Evolutionary conservation across 2,329 filamentous ascomycete species (phyloP).

Genomic region (Venturia carpophila): DNA sequence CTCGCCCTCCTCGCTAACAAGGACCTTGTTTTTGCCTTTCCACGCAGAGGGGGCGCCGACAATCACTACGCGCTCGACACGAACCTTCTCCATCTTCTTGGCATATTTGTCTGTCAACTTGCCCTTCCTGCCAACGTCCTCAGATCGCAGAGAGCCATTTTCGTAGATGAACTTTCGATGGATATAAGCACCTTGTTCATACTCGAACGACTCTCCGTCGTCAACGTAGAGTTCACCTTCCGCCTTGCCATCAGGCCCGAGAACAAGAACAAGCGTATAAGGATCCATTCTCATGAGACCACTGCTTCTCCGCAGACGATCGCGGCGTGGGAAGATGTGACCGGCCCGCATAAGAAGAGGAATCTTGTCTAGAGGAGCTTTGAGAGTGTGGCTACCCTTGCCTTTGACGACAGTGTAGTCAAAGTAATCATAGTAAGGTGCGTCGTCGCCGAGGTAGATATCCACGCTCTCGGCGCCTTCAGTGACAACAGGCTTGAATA

Average conservation of each 20-base stretch:
- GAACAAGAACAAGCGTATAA: constrained; percentile 77
- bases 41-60: constrained; percentile 70
- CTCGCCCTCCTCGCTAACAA: constrained; percentile 54
- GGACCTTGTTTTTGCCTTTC: constrained; percentile 55
- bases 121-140: constrained; percentile 50
- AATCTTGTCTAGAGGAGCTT: constrained; percentile 75
- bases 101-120: constrained; percentile 65
- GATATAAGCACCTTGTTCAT: constrained; percentile 77
- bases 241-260: constrained; percentile 62
- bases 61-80: constrained; percentile 75
- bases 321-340: constrained; percentile 83
- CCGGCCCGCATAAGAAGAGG: constrained; percentile 89
- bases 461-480: constrained; percentile 65
- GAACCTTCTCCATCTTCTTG: constrained; percentile 68
- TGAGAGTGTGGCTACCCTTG: constrained; percentile 63
- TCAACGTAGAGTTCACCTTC: constrained; percentile 82
- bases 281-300: constrained; percentile 91
- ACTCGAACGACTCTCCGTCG: constrained; percentile 89
- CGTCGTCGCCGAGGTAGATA: constrained; percentile 80
- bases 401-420: constrained; percentile 70
- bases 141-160: constrained; percentile 51
- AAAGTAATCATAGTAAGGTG: constrained; percentile 94
- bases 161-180: constrained; percentile 68
- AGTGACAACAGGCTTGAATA: constrained; percentile 84
- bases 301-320: constrained; percentile 75